Conservation (phyloP, 768 basidiomycete genomes). For the Zangia roseola region DNA sequence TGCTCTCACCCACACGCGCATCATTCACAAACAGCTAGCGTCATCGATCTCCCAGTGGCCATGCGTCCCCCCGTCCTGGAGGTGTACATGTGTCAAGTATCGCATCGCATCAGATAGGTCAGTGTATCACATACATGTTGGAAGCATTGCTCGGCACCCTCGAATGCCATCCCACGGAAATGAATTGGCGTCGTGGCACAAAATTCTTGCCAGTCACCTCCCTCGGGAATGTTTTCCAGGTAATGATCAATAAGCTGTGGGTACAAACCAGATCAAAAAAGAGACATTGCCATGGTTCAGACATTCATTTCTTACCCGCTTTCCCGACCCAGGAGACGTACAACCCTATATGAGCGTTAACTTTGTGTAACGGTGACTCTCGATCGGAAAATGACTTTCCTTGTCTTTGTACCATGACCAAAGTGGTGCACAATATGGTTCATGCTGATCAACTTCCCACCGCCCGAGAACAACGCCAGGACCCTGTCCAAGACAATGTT, state of each 20-base stretch:
- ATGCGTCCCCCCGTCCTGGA: constrained; percentile 20
- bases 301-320: constrained; percentile 23
- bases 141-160: constrained; percentile 5
- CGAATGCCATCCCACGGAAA: too few relatives aligned
- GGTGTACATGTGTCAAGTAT: neutral
- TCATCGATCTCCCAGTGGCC: constrained; percentile 30
- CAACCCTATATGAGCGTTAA: constrained; percentile 18
- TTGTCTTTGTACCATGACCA: constrained; percentile 32
- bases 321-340: constrained; percentile 20
- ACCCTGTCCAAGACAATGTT: constrained; percentile 8
- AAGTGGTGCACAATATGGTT: constrained; percentile 28
- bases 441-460: constrained; percentile 27
- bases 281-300: neutral
- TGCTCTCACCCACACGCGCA: too few relatives aligned
- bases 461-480: constrained; percentile 20
- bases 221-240: constrained; percentile 25
- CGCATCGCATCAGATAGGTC: too few relatives aligned
- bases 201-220: constrained; percentile 31
- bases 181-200: constrained; percentile 34
- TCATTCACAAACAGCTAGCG: constrained; percentile 9
- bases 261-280: neutral
- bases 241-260: constrained; percentile 20
- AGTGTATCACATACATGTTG: too few relatives aligned
- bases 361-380: neutral
- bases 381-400: constrained; percentile 8